Evolutionary conservation across 345 rosid genomes (phyloP), one percentile per base, ranked within the genome.

Genomic region (Cochlearia excelsa): DNA sequence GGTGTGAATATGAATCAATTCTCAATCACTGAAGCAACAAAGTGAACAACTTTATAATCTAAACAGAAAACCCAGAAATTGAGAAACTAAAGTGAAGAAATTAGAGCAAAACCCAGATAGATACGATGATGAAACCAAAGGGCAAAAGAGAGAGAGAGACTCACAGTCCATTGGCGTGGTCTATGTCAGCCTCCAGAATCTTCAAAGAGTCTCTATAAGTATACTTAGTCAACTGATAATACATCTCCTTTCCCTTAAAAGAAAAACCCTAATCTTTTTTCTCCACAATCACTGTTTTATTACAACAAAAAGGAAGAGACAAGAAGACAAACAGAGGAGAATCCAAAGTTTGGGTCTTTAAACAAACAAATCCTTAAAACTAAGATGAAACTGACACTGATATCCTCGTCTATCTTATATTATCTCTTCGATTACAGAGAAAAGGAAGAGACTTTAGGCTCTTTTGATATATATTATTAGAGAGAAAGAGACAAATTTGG

Each of bases 111-210:
- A 72, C 50, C 33, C 40, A 57, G 47, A 54, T 6, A 30, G 55
- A 62, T 29, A 11, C 23, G 44, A 72, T 26, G 62, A 80, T 16
- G 10, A 42, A 42, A 42, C 2, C 6, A 2, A 42, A 42, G 11
- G 26, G 1, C 23, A 16, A 42, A 42, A 42, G 1, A 3, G 11
- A 44, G 6, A 16, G 23, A 16, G 3, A 39, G 6, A 57, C 97
- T 82, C 59, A 92, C 98, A 92, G 70, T 65, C 82, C 75, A 79
- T 92, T 92, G 11, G 97, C 97, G 74, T 81, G 87, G 31, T 86
- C 89, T 4, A 92, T 79, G 67, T 92, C 97, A 65, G 90, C 88
- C 77, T 92, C 97, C 30, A 92, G 57, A 56, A 76, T 80, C 59
- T 88, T 84, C 61, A 92, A 75, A 23, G 90, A 84, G 57, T 92